Evolutionary conservation across 345 rosid species (phyloP).

Genomic region (Acer saccharum): DNA sequence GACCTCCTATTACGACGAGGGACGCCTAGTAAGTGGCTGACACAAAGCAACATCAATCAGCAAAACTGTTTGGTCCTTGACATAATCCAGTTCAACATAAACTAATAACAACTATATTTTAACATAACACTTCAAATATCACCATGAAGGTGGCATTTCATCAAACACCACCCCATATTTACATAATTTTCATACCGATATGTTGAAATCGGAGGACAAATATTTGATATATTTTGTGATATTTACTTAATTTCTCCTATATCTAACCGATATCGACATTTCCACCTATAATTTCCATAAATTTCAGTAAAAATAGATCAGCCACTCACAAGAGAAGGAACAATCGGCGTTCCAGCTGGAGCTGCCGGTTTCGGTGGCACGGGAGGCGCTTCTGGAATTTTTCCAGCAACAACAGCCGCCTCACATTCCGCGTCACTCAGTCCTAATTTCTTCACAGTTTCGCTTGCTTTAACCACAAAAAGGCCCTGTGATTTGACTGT

Average conservation of each 20-base stretch:
- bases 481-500: background rate
- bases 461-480: conserved; percentile 40
- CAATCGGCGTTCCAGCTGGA: conserved; percentile 81
- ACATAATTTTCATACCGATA: no score
- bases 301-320: background rate
- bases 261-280: no score
- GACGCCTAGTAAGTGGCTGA: conserved; percentile 78
- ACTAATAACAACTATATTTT: no score
- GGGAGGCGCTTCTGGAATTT: conserved; percentile 81
- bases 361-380: conserved; percentile 73
- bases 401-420: conserved; percentile 88
- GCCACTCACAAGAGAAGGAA: conserved; percentile 61
- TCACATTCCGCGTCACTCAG: conserved; percentile 79
- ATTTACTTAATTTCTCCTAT: no score
- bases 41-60: conserved; percentile 16
- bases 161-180: background rate
- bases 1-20: conserved; percentile 89
- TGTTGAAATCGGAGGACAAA: no score
- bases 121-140: no score
- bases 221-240: no score
- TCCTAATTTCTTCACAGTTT: conserved; percentile 51
- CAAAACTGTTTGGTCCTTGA: background rate
- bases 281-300: no score
- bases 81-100: background rate
- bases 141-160: background rate